phyloP scores from a whole-genome alignment of 169 alveolate genomes.

The Eimeria tenella region DNA sequence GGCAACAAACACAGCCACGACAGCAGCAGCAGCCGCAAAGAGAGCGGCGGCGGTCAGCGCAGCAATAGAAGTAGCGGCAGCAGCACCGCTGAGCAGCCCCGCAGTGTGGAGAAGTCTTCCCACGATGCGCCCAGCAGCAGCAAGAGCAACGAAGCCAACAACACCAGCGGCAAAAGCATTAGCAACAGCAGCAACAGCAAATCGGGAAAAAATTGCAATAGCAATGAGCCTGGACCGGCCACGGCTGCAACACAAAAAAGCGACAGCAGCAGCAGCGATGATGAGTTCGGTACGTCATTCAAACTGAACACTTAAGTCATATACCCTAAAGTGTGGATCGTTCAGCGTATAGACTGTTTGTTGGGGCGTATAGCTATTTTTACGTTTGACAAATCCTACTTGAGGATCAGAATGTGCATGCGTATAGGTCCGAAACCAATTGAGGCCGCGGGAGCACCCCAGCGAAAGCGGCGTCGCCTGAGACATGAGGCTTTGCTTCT shows the following conservation, averaged over 20 bases:
- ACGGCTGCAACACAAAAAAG: neutral
- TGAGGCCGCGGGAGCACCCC: neutral
- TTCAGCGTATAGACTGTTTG: neutral
- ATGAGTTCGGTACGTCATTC: slow-evolving; percentile 1
- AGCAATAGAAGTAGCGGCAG: slow-evolving; percentile 13
- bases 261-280: slow-evolving; percentile 63
- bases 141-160: neutral
- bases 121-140: slow-evolving; percentile 7
- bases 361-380: neutral
- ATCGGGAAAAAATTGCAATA: neutral
- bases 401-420: neutral
- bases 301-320: neutral
- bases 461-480: slow-evolving; percentile 63
- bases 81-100: slow-evolving; percentile 3
- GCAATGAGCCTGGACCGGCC: neutral
- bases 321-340: neutral
- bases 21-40: neutral
- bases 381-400: neutral
- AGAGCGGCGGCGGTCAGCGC: neutral
- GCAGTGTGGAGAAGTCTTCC: neutral
- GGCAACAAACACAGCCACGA: slow-evolving; percentile 5
- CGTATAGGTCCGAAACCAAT: slow-evolving; percentile 45
- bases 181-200: slow-evolving; percentile 28
- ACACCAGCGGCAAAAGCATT: slow-evolving; percentile 11
- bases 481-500: slow-evolving; percentile 86